Evolutionary conservation across 129 eudicot genomes (phyloP).

Genomic region (Gnaphalium uliginosum): DNA sequence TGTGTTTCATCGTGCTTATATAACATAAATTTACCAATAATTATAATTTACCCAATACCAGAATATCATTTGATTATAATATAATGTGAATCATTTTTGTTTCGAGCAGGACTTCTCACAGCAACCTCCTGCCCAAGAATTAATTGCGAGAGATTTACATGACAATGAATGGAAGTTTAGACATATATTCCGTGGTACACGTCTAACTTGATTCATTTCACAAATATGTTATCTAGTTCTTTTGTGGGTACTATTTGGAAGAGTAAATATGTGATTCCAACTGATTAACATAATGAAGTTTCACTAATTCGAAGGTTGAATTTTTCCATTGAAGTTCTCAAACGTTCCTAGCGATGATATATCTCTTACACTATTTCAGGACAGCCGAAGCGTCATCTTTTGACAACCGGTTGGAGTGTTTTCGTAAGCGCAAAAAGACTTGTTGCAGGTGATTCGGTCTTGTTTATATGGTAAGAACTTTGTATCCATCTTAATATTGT

Average conservation of each 20-base stretch:
- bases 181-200: slow-evolving; percentile 87
- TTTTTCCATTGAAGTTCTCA: neutral
- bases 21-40: neutral
- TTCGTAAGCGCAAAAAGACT: slow-evolving; percentile 94
- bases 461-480: slow-evolving; percentile 75
- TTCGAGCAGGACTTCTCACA: slow-evolving; percentile 72
- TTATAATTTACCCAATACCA: neutral
- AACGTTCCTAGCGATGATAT: slow-evolving; percentile 5
- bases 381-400: slow-evolving; percentile 94
- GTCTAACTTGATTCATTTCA: slow-evolving; percentile 4
- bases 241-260: neutral
- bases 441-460: slow-evolving; percentile 90
- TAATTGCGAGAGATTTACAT: slow-evolving; percentile 77
- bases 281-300: slow-evolving; percentile 2
- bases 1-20: neutral
- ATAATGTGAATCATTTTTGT: slow-evolving; percentile 1
- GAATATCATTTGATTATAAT: neutral
- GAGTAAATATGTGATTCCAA: neutral
- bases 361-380: slow-evolving; percentile 48
- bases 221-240: neutral
- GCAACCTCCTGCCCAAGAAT: slow-evolving; percentile 84
- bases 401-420: slow-evolving; percentile 96
- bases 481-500: neutral
- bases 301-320: neutral
- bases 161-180: slow-evolving; percentile 95